Base-by-base conservation (phyloP, 768 basidiomycete species). In the Kwoniella sp. region DNA sequence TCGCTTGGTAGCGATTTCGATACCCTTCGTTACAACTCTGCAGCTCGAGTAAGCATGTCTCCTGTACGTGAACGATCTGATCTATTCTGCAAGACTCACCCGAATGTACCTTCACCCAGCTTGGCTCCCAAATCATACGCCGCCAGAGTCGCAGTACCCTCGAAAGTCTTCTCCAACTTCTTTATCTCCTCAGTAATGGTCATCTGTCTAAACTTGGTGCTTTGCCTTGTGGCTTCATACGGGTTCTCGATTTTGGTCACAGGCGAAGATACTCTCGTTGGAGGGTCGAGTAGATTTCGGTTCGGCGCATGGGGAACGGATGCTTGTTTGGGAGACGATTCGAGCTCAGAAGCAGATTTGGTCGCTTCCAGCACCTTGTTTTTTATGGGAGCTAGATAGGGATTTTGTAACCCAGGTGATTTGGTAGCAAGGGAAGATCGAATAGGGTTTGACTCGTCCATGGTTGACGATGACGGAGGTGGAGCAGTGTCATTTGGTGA, bases 61-160 rank as follows among this genome's bases (percentile, higher is more conserved):
- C 10, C 12, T 60, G 60, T 33, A 54, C 55, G 17, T 37, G 22
- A 7, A n/a, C n/a, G n/a, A n/a, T n/a, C n/a, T n/a, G n/a, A n/a
- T n/a, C n/a, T n/a, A n/a, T n/a, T n/a, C n/a, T n/a, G n/a, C n/a
- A n/a, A n/a, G 47, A 86, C 88, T 50, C 78, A 91, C 89, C 94
- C 95, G 79, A 98, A 98, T 26, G 95, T 98, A 3, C 95, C 95
- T 79, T 97, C 95, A 37, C 95, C 95, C 17, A 98, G 82, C 80
- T 97, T 96, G 2, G 88, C 88, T 46, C 88, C 88, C 15, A 88
- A 83, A 59, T 88, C 86, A 77, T 96, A 97, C 68, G 90, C 90
- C 17, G 81, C 81, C 67, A 93, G 85, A 59, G 82, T 68, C 19
- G 77, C 76, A 1, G 70, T 71, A 0, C 82, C 82, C 29, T 62